Evolutionary conservation across 2,329 filamentous ascomycete species (phyloP).

Genomic region (Penicillium fuscoglaucum): DNA sequence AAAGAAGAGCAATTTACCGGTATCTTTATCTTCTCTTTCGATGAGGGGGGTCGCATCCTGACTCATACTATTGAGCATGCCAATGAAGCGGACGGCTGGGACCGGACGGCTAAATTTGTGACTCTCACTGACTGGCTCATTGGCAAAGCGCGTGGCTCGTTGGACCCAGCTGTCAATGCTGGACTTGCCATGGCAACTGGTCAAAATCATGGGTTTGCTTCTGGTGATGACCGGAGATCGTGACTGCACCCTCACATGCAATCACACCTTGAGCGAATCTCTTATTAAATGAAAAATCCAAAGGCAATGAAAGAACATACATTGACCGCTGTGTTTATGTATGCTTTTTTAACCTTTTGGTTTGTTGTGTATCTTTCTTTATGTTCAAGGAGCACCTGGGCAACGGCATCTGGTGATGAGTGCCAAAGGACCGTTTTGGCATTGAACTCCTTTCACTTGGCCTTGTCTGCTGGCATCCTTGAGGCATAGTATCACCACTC

Average conservation of each 20-base stretch:
- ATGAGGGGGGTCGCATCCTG: conserved; percentile 76
- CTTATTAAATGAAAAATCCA: background rate
- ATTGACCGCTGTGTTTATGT: background rate
- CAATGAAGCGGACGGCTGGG: conserved; percentile 79
- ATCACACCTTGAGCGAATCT: background rate
- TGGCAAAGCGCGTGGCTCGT: conserved; percentile 65
- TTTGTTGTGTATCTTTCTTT: background rate
- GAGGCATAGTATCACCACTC: conserved; percentile 15
- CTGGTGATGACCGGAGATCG: background rate
- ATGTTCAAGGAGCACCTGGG: background rate
- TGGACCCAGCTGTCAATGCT: conserved; percentile 30
- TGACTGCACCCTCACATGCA: background rate
- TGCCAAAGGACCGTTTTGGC: background rate
- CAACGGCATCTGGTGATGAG: background rate
- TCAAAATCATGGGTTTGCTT: conserved; percentile 14
- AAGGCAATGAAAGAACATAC: background rate
- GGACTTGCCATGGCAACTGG: conserved; percentile 33
- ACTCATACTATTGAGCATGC: conserved; percentile 94
- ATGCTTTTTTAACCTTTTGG: background rate
- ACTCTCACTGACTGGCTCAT: conserved; percentile 93
- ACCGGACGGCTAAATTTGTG: conserved; percentile 80
- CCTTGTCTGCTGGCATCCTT: background rate
- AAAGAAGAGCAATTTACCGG: conserved; percentile 80
- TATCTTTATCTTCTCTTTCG: conserved; percentile 94
- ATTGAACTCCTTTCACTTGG: background rate